Base-by-base conservation (phyloP, 495 filamentous ascomycete species). In the Penicillium roqueforti region DNA sequence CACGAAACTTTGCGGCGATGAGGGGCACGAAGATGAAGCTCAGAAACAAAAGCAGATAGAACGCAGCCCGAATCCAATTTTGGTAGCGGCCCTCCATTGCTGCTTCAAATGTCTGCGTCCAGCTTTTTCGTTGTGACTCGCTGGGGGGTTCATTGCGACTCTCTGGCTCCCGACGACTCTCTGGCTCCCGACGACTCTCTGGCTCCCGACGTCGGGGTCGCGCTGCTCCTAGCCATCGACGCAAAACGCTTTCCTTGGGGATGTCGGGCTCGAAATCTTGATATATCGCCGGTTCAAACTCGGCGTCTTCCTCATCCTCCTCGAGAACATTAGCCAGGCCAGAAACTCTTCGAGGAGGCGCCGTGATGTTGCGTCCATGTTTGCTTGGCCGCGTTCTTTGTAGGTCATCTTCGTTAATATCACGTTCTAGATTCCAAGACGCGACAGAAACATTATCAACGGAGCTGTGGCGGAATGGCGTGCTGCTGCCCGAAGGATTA, bases 401-500 rank as follows among this genome's bases (percentile, higher is more conserved):
- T 8, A 77, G 40, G 26, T 73, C 54, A 51, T 75, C 73, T 8
- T 69, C 65, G 36, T 76, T 68, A 46, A 76, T 60, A 38, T 73
- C 68, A n/a, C 75, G 72, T 32, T 77, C 75, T n/a, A 77, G 42
- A 10, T 56, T 58, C 57, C 63, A 77, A 6, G 73, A 76, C 3
- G 70, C 47, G 7, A 68, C 60, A 2, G 73, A 76, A 4, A 67
- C 69, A 47, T 71, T 69, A 29, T 75, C 72, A 5, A 68, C 42
- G 10, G 60, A 69, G 50, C 61, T 62, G 40, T 62, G 45, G 28
- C 61, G 62, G 29, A 54, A 56, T 10, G 63, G 62, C 6, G 61
- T 68, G 48, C 60, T 68, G 50, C 60, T 68, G 5, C 47, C 51
- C 7, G 54, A 38, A 13, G 44, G 41, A n/a, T 36, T 37, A 23